A percentile compares a stretch with the other conserved stretches of the same genome.
These are phyloP conservation scores for Tricholoma saponaceum DNA, from an alignment of 768 basidiomycete species.

Conservation along the genomic window DNA sequence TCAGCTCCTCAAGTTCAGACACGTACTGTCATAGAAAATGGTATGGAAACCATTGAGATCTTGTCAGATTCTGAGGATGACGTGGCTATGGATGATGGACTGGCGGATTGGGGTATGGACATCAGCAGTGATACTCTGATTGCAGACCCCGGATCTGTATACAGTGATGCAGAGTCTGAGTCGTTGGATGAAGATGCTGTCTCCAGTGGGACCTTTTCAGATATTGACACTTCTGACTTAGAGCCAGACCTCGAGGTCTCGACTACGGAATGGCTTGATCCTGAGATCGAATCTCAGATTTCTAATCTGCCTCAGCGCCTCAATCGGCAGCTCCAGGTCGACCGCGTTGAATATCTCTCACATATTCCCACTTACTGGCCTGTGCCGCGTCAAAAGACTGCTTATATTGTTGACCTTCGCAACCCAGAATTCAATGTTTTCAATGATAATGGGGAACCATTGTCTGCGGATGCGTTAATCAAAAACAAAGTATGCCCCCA, in stretches of 20 bases:
- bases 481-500: conserved; percentile 14
- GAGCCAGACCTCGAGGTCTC: not conserved
- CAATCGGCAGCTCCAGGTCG: conserved; percentile 8
- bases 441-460: conserved; percentile 6
- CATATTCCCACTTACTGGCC: conserved; percentile 8
- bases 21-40: not conserved
- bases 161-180: not conserved
- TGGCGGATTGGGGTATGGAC: not conserved
- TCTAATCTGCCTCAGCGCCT: not conserved
- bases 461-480: conserved; percentile 14
- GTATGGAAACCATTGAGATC: not conserved
- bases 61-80: not conserved
- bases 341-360: conserved; percentile 12
- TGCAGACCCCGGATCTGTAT: not conserved
- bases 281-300: not conserved
- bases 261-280: not conserved
- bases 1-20: not conserved
- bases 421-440: conserved; percentile 11
- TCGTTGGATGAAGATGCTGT: not conserved
- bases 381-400: conserved; percentile 7
- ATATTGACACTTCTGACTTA: not conserved
- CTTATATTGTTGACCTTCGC: conserved; percentile 12
- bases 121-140: not conserved
- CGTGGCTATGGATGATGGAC: not conserved
- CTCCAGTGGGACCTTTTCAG: not conserved